A percentile compares a stretch with the other conserved stretches of the same genome.
These are phyloP conservation scores for Grammothele lineata DNA, from an alignment of 768 basidiomycete genomes.

Conservation along the genomic window DNA sequence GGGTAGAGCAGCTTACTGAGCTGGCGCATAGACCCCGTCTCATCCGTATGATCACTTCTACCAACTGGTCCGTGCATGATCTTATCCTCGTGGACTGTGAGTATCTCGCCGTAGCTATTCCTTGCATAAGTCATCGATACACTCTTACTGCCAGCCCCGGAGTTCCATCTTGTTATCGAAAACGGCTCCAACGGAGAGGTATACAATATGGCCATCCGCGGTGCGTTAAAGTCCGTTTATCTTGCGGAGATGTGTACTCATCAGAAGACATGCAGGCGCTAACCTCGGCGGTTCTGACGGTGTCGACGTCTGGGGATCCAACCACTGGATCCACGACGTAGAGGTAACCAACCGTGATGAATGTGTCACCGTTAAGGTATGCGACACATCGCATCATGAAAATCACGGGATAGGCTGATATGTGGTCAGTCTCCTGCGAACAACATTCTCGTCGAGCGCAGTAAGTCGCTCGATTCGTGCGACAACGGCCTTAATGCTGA, in stretches of 20 bases:
- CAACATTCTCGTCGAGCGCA: conserved; percentile 27
- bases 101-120: neutral
- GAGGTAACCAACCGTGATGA: conserved; percentile 31
- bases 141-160: conserved; percentile 17
- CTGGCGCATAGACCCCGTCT: conserved; percentile 18
- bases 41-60: conserved; percentile 25
- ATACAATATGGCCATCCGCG: conserved; percentile 29
- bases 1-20: neutral
- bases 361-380: conserved; percentile 28
- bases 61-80: conserved; percentile 28
- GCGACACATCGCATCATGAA: neutral
- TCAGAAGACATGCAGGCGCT: conserved; percentile 1
- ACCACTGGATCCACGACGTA: conserved; percentile 30
- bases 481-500: neutral
- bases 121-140: neutral
- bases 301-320: conserved; percentile 27
- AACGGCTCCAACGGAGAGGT: conserved; percentile 27
- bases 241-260: neutral
- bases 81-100: conserved; percentile 28
- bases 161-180: conserved; percentile 28
- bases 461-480: conserved; percentile 1
- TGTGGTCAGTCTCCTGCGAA: conserved; percentile 16
- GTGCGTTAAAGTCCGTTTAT: conserved; percentile 1
- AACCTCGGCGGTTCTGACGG: conserved; percentile 29
- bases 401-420: neutral